Percentiles rank a stretch among this genome's conserved stretches.
These are phyloP conservation scores for Cryptococcus floricola DNA, from an alignment of 1,284 basidiomycete species.

Conservation along the genomic window DNA sequence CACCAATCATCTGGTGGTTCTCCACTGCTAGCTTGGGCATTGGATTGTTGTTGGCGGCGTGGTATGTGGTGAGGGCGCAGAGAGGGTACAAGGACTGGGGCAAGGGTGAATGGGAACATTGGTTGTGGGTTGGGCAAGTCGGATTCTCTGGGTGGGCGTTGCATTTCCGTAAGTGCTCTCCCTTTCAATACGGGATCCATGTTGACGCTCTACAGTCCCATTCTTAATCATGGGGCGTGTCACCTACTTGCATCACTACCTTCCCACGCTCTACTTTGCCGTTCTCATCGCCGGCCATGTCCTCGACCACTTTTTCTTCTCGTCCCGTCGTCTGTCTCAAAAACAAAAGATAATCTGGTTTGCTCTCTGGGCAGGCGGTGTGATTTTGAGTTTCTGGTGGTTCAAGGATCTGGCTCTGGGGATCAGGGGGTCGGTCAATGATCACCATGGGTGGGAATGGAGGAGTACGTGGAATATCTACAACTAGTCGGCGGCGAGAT, in stretches of 20 bases:
- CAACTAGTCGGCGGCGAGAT: neutral
- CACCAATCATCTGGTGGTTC: slow-evolving; percentile 90
- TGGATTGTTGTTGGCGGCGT: slow-evolving; percentile 55
- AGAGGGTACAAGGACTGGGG: slow-evolving; percentile 88
- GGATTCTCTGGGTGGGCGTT: slow-evolving; percentile 88
- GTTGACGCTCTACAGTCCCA: slow-evolving; percentile 58
- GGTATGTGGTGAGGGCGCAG: slow-evolving; percentile 80
- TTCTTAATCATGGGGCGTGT: slow-evolving; percentile 93
- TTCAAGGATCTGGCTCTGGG: slow-evolving; percentile 86
- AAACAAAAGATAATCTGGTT: slow-evolving; percentile 71
- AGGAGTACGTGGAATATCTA: slow-evolving; percentile 50
- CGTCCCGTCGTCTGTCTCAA: slow-evolving; percentile 59
- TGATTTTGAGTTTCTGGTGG: slow-evolving; percentile 86
- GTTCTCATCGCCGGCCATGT: slow-evolving; percentile 87
- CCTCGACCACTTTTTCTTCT: slow-evolving; percentile 87
- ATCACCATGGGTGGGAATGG: slow-evolving; percentile 76
- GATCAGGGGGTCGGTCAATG: slow-evolving; percentile 74
- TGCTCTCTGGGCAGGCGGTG: slow-evolving; percentile 57
- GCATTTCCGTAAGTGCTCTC: slow-evolving; percentile 67
- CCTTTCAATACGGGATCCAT: neutral
- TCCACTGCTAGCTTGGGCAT: slow-evolving; percentile 65
- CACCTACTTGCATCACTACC: slow-evolving; percentile 53
- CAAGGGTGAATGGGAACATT: slow-evolving; percentile 84
- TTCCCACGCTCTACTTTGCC: slow-evolving; percentile 93
- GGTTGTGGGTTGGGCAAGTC: slow-evolving; percentile 86